Conservation (phyloP, 2,329 filamentous ascomycete genomes). For the Hymenotorrendiella dingleyae region DNA sequence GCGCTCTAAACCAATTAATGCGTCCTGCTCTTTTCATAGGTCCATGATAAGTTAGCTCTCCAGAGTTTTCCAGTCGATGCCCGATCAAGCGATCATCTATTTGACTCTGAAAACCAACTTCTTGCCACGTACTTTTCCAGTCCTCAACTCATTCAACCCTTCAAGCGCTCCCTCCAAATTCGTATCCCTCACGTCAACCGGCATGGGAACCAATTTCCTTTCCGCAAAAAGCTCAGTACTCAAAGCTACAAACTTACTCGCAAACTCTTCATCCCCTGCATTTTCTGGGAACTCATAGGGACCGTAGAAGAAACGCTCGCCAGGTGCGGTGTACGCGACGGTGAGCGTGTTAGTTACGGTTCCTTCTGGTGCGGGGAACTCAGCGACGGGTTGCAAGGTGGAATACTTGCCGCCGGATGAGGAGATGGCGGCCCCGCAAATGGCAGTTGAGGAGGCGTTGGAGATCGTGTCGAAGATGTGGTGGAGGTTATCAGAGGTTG, state of each 20-base stretch:
- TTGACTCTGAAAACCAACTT: too few species aligned
- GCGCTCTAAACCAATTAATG: too few species aligned
- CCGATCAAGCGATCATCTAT: too few species aligned
- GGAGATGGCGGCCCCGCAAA: background rate
- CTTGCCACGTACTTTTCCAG: too few species aligned
- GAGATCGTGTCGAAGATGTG: background rate
- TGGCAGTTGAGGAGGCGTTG: background rate
- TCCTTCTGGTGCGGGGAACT: background rate
- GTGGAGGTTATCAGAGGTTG: background rate
- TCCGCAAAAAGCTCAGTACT: background rate
- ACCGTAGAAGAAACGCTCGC: background rate
- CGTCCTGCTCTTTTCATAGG: too few species aligned
- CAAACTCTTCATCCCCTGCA: background rate
- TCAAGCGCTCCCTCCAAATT: too few species aligned
- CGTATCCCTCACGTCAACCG: background rate
- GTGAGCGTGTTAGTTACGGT: background rate
- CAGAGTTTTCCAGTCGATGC: too few species aligned
- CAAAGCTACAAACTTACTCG: background rate
- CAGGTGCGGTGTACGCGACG: background rate
- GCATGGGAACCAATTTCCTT: background rate
- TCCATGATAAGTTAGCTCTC: too few species aligned
- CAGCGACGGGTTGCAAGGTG: background rate
- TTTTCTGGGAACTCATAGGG: background rate
- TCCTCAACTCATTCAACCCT: too few species aligned
- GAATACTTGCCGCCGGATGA: background rate